Evolutionary conservation across 2,329 filamentous ascomycete genomes (phyloP).

Genomic region (Hymenoscyphus salicellus): DNA sequence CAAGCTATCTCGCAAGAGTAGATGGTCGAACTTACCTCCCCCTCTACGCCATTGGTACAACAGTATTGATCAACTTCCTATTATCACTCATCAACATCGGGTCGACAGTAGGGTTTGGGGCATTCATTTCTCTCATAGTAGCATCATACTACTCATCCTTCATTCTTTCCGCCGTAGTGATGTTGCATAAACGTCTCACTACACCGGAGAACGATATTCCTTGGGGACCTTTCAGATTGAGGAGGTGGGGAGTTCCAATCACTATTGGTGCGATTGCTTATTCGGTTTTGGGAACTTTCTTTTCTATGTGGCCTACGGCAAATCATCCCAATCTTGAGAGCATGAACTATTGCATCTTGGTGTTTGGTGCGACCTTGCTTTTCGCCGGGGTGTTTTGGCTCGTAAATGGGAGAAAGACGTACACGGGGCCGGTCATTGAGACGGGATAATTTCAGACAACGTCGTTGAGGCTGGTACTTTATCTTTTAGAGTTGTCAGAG

Average conservation of each 20-base stretch:
- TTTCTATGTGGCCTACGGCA: conserved; percentile 13
- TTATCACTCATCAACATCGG: conserved; percentile 11
- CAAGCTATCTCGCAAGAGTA: conserved; percentile 2
- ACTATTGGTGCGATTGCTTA: conserved; percentile 12
- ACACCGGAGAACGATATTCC: conserved; percentile 10
- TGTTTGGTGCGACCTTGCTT: conserved; percentile 7
- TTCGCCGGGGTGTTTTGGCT: conserved; percentile 11
- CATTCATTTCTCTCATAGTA: conserved; percentile 10
- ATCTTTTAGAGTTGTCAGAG: too few relatives aligned
- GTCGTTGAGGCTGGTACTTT: not conserved
- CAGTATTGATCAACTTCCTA: conserved; percentile 8
- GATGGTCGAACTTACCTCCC: conserved; percentile 11
- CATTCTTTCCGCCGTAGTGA: conserved; percentile 9
- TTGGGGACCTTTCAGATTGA: conserved; percentile 14
- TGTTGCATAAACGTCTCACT: conserved; percentile 14
- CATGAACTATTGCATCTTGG: conserved; percentile 14
- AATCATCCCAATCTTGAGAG: not conserved
- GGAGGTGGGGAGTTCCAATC: conserved; percentile 8
- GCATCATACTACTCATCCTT: conserved; percentile 15
- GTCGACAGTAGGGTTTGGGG: conserved; percentile 8
- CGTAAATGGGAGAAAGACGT: conserved; percentile 9
- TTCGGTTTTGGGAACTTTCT: conserved; percentile 10
- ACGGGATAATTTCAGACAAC: not conserved
- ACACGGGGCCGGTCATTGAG: conserved; percentile 13
- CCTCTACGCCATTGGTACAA: conserved; percentile 10